Conservation (phyloP, 129 eudicot genomes). For the Flaveria trinervia region DNA sequence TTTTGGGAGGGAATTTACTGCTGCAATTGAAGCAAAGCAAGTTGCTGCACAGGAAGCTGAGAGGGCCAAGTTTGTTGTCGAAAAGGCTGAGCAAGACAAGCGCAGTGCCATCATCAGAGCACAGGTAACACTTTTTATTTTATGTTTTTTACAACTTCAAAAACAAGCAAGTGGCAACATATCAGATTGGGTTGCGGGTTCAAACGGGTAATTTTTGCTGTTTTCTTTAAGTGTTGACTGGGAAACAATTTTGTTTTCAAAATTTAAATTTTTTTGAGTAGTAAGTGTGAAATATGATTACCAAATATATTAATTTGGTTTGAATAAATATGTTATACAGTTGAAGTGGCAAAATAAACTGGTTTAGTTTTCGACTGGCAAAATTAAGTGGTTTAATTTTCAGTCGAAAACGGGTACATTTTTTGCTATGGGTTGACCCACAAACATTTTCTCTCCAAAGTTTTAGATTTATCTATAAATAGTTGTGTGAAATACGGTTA, state of each 20-base stretch:
- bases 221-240: background rate
- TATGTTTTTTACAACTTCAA: background rate
- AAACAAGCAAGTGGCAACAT: background rate
- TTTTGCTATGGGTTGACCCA: background rate
- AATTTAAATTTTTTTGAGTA: background rate
- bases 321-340: background rate
- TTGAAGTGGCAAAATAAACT: background rate
- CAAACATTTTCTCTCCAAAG: background rate
- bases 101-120: constrained; percentile 62
- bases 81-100: constrained; percentile 65
- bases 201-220: background rate
- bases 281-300: background rate
- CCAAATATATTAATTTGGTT: background rate
- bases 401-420: background rate
- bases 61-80: constrained; percentile 65
- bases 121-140: constrained; percentile 33
- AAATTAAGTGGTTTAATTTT: background rate
- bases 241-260: background rate
- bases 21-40: constrained; percentile 66
- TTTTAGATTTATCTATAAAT: background rate
- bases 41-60: constrained; percentile 72
- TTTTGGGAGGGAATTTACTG: constrained; percentile 58
- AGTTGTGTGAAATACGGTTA: background rate
- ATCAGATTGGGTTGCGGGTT: background rate
- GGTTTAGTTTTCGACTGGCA: background rate